These are phyloP conservation scores for Linnemannia schmuckeri DNA, from an alignment of 192 early-diverging fungal genomes.

Conservation along the genomic window DNA sequence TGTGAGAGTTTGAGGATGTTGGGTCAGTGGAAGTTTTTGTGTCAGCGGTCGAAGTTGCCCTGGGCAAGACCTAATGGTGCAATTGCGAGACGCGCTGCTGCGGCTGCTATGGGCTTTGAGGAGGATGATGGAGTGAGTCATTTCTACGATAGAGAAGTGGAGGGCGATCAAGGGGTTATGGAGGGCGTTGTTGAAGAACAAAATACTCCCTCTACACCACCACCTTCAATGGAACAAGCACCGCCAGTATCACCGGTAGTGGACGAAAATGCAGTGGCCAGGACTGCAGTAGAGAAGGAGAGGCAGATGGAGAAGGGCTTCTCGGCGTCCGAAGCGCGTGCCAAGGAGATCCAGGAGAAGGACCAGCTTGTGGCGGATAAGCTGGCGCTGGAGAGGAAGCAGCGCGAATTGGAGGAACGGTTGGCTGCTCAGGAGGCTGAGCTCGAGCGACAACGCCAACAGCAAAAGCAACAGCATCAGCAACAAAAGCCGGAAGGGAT, in stretches of 20 bases:
- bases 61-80: constrained; percentile 23
- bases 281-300: not conserved
- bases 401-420: constrained; percentile 11
- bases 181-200: not conserved
- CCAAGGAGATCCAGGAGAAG: constrained; percentile 18
- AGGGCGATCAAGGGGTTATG: not conserved
- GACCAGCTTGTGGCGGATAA: constrained; percentile 15
- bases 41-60: constrained; percentile 54
- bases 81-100: not conserved
- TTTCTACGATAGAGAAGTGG: constrained; percentile 4
- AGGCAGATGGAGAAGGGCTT: not conserved
- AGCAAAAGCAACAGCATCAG: constrained; percentile 6
- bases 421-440: not conserved
- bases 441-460: not conserved
- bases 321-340: constrained; percentile 6
- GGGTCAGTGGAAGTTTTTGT: constrained; percentile 87
- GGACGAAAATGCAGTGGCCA: not conserved
- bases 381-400: not conserved
- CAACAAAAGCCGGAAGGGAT: not conserved
- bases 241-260: constrained; percentile 9
- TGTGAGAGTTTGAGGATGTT: constrained; percentile 86
- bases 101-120: not conserved
- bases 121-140: constrained; percentile 24
- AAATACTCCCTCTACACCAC: not conserved
- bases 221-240: constrained; percentile 8